Conservation (phyloP, 768 basidiomycete genomes). For the Hortiboletus flavorubellus region DNA sequence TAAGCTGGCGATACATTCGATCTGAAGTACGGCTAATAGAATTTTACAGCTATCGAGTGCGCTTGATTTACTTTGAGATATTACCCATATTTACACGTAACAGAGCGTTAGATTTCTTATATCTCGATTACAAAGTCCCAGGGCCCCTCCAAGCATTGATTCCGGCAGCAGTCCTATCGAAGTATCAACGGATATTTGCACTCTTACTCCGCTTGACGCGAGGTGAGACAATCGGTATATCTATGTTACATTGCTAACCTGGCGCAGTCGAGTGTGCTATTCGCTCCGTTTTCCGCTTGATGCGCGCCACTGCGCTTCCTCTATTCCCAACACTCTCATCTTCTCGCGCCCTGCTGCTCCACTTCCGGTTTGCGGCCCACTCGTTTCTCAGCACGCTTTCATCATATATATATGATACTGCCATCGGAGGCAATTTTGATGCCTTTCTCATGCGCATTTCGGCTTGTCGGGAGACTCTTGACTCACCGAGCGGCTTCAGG, state of each 20-base stretch:
- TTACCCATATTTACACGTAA: conserved; percentile 2
- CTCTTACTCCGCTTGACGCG: conserved; percentile 76
- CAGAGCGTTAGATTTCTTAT: conserved; percentile 86
- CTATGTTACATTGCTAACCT: conserved; percentile 1
- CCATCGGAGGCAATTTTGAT: conserved; percentile 74
- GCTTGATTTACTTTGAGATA: neutral
- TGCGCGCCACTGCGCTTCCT: conserved; percentile 38
- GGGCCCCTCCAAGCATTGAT: conserved; percentile 72
- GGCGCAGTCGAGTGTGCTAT: conserved; percentile 63
- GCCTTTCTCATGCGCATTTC: conserved; percentile 50
- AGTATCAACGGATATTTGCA: conserved; percentile 82
- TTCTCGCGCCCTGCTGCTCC: conserved; percentile 53
- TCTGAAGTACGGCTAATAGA: conserved; percentile 5
- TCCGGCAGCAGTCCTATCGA: conserved; percentile 66
- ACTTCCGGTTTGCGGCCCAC: conserved; percentile 72
- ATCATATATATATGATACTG: conserved; percentile 76
- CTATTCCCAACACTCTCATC: conserved; percentile 58
- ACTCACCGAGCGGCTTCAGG: conserved; percentile 38
- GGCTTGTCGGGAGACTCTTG: conserved; percentile 26
- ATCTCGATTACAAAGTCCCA: conserved; percentile 88
- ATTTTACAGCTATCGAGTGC: conserved; percentile 22
- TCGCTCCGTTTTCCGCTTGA: conserved; percentile 63
- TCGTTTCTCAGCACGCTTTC: conserved; percentile 67
- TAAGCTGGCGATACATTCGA: conserved; percentile 39
- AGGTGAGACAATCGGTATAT: conserved; percentile 43